These are phyloP conservation scores for Bipolaris sorokiniana DNA, from an alignment of 2,329 filamentous ascomycete species.

Conservation along the genomic window DNA sequence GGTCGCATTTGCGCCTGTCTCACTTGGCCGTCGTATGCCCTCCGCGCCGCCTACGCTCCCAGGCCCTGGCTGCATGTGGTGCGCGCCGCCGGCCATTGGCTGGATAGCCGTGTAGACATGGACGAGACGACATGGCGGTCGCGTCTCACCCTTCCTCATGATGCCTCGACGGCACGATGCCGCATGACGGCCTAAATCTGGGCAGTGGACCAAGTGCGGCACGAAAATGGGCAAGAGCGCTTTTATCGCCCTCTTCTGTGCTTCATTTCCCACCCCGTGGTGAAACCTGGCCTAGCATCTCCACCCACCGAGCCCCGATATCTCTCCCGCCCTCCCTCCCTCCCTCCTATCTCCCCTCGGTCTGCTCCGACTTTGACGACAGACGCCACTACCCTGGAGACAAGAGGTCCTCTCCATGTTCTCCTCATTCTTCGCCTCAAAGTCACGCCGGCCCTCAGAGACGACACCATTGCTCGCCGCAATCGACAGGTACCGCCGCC, in stretches of 20 bases:
- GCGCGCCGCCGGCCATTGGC: conserved; percentile 9
- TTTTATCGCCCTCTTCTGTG: conserved; percentile 16
- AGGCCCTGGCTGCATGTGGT: conserved; percentile 15
- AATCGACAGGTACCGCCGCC: conserved; percentile 37
- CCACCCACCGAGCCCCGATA: conserved; percentile 2
- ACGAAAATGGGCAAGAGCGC: conserved; percentile 18
- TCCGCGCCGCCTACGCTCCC: conserved; percentile 16
- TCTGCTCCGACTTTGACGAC: conserved; percentile 20
- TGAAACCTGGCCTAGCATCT: conserved; percentile 15
- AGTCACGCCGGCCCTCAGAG: conserved; percentile 40
- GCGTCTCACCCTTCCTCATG: conserved; percentile 13
- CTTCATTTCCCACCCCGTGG: conserved; percentile 17
- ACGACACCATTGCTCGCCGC: conserved; percentile 46
- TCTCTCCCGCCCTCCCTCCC: conserved; percentile 2
- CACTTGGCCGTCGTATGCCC: not conserved
- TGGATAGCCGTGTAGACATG: not conserved
- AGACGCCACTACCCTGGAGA: conserved; percentile 17
- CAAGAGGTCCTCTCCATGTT: conserved; percentile 42
- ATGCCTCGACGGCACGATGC: conserved; percentile 12
- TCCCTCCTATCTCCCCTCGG: conserved; percentile 7
- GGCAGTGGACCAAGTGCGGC: conserved; percentile 16
- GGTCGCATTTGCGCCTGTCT: too few relatives aligned
- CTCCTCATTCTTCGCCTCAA: conserved; percentile 45
- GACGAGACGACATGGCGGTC: conserved; percentile 16
- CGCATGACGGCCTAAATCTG: conserved; percentile 16